These are phyloP conservation scores for Colletotrichum spaethianum DNA, from an alignment of 2,329 filamentous ascomycete genomes.

Conservation along the genomic window DNA sequence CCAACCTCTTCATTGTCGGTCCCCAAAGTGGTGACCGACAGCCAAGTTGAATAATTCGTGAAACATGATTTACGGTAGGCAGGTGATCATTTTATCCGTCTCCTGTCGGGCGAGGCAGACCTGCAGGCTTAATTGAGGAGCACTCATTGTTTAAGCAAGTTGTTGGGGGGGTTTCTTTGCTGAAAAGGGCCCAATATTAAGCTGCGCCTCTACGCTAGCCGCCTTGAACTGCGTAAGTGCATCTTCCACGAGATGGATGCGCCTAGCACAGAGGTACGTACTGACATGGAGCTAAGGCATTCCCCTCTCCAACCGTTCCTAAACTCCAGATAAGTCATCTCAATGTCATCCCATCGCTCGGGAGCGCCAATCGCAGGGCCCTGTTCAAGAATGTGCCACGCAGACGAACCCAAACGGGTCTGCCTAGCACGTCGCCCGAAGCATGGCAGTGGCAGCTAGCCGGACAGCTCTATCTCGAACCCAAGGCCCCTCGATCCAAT, in stretches of 20 bases:
- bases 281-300: background rate
- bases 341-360: constrained; percentile 22
- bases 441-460: constrained; percentile 10
- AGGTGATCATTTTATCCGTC: background rate
- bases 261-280: constrained; percentile 16
- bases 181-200: constrained; percentile 2
- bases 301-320: background rate
- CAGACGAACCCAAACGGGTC: constrained; percentile 20
- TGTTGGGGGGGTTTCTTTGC: constrained; percentile 6
- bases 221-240: background rate
- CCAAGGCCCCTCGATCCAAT: background rate
- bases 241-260: constrained; percentile 1
- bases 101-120: constrained; percentile 18
- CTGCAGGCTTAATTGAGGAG: constrained; percentile 5
- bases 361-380: constrained; percentile 27
- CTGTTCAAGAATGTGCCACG: constrained; percentile 31
- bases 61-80: background rate
- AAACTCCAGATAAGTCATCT: background rate
- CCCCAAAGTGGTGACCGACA: constrained; percentile 22
- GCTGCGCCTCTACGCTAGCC: constrained; percentile 34
- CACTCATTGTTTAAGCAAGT: background rate
- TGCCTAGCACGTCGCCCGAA: constrained; percentile 8
- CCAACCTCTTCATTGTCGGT: constrained; percentile 2
- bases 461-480: constrained; percentile 14
- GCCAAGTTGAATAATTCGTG: background rate